Base-by-base conservation (phyloP, 495 filamentous ascomycete species). In the Lophiotrema nucula region DNA sequence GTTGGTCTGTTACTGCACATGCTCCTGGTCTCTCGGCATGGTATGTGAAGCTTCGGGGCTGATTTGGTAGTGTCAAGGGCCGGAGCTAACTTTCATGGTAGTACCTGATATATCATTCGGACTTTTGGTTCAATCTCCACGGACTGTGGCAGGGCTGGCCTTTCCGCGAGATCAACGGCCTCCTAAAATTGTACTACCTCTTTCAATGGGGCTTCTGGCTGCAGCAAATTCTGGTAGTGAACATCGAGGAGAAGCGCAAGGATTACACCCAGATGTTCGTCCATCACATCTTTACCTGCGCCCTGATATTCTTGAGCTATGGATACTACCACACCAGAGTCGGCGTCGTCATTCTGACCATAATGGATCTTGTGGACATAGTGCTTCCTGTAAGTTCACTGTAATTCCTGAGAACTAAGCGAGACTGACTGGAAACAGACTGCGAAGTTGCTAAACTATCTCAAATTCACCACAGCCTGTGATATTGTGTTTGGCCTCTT, bases 231-330 rank as follows among this genome's bases (percentile, higher is more conserved):
- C 72, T 97, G 37, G 89, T 96, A 43, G 87, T 98, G 67, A 87
- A 97, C 72, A 88, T 97, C 56, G 95, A 98, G 70, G 86, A 95
- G 73, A 81, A 88, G 58, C 79, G 93, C 47, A 98, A 98, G 72
- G 93, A 98, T 66, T 87, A 96, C 71, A 86, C 83, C 69, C 93
- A 97, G 70, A 97, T 96, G 95, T 84, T 97, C 54, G 86, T 84
- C 11, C 93, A 98, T 72, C 93, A 98, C 71, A 81, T 96, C 65
- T 83, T 97, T 66, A 98, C 93, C 19, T 87, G 85, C 71, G 75
- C 77, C 18, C 79, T 98, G 39, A 83, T 97, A 47, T 83, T 84
- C 62, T 78, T 80, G 13, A 89, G 86, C 42, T 98, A 97, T 67
- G 79, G 84, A 58, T 95, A 91, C 65, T 83, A 88, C 64, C 83